These are phyloP conservation scores for Thielaviopsis populi DNA, from an alignment of 2,329 filamentous ascomycete species.

Conservation along the genomic window DNA sequence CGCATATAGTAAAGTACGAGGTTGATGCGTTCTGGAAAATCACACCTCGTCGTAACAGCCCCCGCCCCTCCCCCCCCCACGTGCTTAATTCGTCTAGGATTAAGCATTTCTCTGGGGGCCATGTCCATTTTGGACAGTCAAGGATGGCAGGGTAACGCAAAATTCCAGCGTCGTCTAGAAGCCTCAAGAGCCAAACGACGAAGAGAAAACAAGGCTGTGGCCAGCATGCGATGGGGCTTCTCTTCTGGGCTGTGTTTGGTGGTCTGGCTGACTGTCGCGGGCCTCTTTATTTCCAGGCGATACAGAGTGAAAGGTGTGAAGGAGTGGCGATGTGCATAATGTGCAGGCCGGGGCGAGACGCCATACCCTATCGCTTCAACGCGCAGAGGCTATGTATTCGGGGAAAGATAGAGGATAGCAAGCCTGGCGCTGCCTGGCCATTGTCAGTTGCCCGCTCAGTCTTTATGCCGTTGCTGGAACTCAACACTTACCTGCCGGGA, in stretches of 20 bases:
- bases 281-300: too few species aligned
- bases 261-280: too few species aligned
- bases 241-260: too few species aligned
- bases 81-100: background rate
- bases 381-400: background rate
- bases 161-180: too few species aligned
- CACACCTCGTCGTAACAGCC: background rate
- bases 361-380: too few species aligned
- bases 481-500: background rate
- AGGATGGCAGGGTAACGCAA: too few species aligned
- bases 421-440: background rate
- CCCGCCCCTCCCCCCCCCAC: background rate
- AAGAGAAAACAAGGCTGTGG: too few species aligned
- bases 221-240: too few species aligned
- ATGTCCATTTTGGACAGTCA: too few species aligned
- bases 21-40: background rate
- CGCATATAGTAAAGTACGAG: background rate
- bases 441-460: background rate
- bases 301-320: too few species aligned
- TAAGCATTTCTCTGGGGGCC: too few species aligned
- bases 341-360: background rate
- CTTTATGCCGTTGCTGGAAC: background rate
- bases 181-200: too few species aligned
- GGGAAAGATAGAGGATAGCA: background rate
- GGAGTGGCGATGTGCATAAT: background rate